Conservation (phyloP, 106 monocot genomes). For the Phalaenopsis aphrodite region DNA sequence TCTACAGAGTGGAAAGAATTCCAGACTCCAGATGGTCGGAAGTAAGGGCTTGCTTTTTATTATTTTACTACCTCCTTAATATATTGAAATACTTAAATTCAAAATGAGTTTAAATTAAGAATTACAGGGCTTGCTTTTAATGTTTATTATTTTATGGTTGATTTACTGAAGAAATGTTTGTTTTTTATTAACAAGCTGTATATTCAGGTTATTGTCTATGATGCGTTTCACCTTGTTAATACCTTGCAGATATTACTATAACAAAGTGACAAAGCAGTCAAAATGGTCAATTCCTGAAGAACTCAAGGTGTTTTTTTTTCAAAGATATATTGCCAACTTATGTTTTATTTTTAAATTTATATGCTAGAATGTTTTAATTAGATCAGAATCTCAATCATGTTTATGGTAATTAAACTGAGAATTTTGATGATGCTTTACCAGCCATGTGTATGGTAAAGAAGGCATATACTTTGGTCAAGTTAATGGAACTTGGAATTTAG, state of each 20-base stretch:
- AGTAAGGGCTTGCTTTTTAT: slow-evolving; percentile 32
- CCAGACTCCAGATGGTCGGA: slow-evolving; percentile 80
- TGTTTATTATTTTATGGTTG: neutral
- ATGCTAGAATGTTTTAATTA: slow-evolving; percentile 1
- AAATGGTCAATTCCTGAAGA: slow-evolving; percentile 99
- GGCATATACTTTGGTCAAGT: neutral
- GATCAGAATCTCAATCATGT: neutral
- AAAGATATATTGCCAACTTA: neutral
- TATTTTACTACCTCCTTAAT: no score
- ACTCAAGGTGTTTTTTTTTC: slow-evolving; percentile 52
- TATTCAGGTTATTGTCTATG: neutral
- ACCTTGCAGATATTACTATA: slow-evolving; percentile 86
- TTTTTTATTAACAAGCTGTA: neutral
- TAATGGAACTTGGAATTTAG: neutral
- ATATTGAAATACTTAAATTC: no score
- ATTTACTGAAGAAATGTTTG: neutral
- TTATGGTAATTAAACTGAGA: neutral
- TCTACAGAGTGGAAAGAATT: slow-evolving; percentile 98
- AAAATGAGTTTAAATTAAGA: no score
- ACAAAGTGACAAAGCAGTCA: slow-evolving; percentile 89
- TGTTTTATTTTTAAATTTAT: neutral
- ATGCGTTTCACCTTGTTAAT: slow-evolving; percentile 1
- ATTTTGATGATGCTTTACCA: neutral
- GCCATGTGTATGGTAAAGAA: neutral
- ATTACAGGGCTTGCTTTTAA: slow-evolving; percentile 7